A percentile compares a stretch with the other conserved stretches of the same genome.
Evolutionary conservation across 2,329 filamentous ascomycete species (phyloP).

Genomic region (Phialophora expanda): DNA sequence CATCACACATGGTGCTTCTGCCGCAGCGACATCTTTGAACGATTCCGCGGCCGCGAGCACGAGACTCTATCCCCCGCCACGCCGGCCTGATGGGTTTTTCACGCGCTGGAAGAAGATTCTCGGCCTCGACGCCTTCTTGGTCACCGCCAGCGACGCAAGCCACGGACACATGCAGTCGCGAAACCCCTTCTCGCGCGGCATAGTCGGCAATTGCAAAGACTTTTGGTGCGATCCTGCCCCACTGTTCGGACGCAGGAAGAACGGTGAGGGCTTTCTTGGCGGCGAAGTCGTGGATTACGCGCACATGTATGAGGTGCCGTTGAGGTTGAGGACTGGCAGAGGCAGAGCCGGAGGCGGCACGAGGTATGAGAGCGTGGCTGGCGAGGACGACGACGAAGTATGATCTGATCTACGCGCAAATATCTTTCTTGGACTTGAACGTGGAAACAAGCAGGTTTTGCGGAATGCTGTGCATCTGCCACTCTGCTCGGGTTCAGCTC

Average conservation of each 20-base stretch:
- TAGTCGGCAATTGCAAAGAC: slow-evolving; percentile 88
- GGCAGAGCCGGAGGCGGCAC: slow-evolving; percentile 55
- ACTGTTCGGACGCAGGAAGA: slow-evolving; percentile 74
- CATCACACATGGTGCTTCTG: slow-evolving; percentile 46
- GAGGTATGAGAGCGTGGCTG: slow-evolving; percentile 64
- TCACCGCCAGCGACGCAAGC: slow-evolving; percentile 77
- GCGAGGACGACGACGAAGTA: slow-evolving; percentile 41
- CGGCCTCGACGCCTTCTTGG: slow-evolving; percentile 90
- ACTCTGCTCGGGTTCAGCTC: not conserved
- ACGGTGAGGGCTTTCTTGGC: slow-evolving; percentile 65
- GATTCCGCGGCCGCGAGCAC: slow-evolving; percentile 37
- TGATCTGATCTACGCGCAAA: slow-evolving; percentile 16
- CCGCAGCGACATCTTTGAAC: slow-evolving; percentile 44
- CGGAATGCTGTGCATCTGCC: not conserved
- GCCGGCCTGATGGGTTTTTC: slow-evolving; percentile 66
- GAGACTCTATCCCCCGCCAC: slow-evolving; percentile 60
- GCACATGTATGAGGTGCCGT: slow-evolving; percentile 83
- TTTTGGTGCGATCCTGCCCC: slow-evolving; percentile 94
- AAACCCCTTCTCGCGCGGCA: slow-evolving; percentile 85
- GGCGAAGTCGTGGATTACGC: slow-evolving; percentile 86
- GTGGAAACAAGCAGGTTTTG: not conserved
- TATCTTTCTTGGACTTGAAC: slow-evolving; percentile 6
- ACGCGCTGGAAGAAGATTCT: slow-evolving; percentile 82
- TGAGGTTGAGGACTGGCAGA: slow-evolving; percentile 64
- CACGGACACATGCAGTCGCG: slow-evolving; percentile 52